Conservation (phyloP, 192 early-diverging fungal species). For the Coemansia sp. region DNA sequence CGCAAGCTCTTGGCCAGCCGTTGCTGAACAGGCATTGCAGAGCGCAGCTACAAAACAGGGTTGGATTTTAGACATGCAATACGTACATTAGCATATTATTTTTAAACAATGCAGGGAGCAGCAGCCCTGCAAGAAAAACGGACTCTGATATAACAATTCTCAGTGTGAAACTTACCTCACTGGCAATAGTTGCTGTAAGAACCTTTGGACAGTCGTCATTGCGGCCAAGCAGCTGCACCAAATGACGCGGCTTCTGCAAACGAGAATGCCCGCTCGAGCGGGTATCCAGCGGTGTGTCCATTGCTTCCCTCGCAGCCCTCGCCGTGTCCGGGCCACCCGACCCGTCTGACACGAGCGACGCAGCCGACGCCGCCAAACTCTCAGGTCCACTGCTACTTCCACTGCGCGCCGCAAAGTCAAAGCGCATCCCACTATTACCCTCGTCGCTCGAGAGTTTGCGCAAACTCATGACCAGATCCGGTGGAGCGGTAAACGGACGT, state of each 20-base stretch:
- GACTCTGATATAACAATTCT: neutral
- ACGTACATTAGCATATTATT: neutral
- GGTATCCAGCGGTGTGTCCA: constrained; percentile 21
- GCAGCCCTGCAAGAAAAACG: too few species aligned
- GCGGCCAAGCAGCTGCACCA: constrained; percentile 34
- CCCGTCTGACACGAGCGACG: constrained; percentile 7
- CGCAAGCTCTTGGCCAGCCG: constrained; percentile 74
- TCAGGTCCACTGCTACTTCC: constrained; percentile 7
- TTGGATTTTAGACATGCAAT: neutral
- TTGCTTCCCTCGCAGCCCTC: constrained; percentile 25
- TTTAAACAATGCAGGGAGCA: neutral
- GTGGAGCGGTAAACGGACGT: constrained; percentile 19
- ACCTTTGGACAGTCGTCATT: constrained; percentile 40
- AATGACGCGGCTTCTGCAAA: constrained; percentile 7
- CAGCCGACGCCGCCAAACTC: constrained; percentile 11
- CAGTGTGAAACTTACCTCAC: constrained; percentile 11
- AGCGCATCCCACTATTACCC: neutral
- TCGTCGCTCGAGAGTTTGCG: constrained; percentile 6
- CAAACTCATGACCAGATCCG: constrained; percentile 29
- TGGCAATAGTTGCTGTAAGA: constrained; percentile 38
- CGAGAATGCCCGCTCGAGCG: neutral
- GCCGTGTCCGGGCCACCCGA: constrained; percentile 11
- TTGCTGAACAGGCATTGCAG: constrained; percentile 71
- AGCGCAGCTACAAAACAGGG: constrained; percentile 62
- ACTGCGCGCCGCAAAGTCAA: constrained; percentile 8